phyloP scores from a whole-genome alignment of 2,329 filamentous ascomycete genomes.

The Lasiodiplodia theobromae region DNA sequence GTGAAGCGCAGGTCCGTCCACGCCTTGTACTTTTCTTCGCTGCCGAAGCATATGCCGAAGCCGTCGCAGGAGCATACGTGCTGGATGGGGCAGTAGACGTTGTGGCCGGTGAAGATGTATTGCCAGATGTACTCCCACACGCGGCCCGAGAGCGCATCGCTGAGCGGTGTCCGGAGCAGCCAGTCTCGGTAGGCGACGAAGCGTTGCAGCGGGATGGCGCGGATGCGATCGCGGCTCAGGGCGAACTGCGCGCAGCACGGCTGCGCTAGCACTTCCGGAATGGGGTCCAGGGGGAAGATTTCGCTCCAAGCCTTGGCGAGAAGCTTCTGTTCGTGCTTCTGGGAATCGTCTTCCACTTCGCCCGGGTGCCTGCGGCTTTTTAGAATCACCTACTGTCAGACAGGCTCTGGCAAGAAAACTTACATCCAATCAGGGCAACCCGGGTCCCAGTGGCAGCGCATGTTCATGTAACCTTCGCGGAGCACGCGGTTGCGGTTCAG shows the following conservation, averaged over 20 bases:
- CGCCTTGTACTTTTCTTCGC: conserved; percentile 55
- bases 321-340: conserved; percentile 54
- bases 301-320: conserved; percentile 56
- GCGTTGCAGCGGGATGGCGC: conserved; percentile 58
- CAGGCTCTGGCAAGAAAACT: not conserved
- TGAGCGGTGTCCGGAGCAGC: conserved; percentile 64
- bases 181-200: conserved; percentile 67
- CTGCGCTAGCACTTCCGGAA: conserved; percentile 62
- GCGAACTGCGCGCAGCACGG: conserved; percentile 72
- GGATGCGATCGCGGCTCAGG: conserved; percentile 64
- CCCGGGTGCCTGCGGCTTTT: conserved; percentile 45
- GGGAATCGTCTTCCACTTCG: conserved; percentile 44
- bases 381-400: not conserved
- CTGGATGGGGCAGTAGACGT: conserved; percentile 59
- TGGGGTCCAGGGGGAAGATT: conserved; percentile 56
- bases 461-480: conserved; percentile 61
- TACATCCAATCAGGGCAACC: conserved; percentile 63
- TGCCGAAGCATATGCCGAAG: conserved; percentile 68
- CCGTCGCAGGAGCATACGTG: conserved; percentile 69
- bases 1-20: conserved; percentile 57
- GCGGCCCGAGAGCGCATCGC: conserved; percentile 64
- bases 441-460: conserved; percentile 62
- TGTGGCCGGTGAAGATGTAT: conserved; percentile 63
- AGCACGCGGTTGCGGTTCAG: conserved; percentile 56
- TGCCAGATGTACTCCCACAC: conserved; percentile 72